phyloP scores from a whole-genome alignment of 805 yeast genomes.

The Saccharomycopsis fermentans region DNA sequence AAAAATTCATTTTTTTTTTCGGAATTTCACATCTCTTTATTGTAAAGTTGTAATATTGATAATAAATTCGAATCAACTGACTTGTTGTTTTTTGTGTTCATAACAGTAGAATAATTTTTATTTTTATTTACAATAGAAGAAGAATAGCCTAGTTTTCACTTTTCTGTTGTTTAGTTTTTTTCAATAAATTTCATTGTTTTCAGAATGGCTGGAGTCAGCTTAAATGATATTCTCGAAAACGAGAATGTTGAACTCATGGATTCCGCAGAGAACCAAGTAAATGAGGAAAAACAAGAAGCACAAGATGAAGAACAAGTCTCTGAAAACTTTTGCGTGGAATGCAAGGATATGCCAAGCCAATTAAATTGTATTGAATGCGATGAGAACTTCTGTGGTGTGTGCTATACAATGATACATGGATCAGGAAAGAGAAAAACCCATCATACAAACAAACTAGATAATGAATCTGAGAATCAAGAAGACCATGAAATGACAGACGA shows the following conservation, averaged over 20 bases:
- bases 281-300: constrained; percentile 19
- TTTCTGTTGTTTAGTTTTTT: too few species aligned
- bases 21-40: too few species aligned
- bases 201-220: constrained; percentile 6
- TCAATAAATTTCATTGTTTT: not conserved
- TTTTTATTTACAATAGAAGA: too few species aligned
- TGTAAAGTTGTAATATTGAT: too few species aligned
- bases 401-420: constrained; percentile 57
- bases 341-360: constrained; percentile 64
- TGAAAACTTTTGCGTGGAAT: constrained; percentile 47
- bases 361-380: constrained; percentile 52
- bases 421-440: constrained; percentile 54
- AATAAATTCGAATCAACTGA: too few species aligned
- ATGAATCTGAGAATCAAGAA: not conserved
- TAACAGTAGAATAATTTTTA: too few species aligned
- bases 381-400: constrained; percentile 60
- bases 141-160: too few species aligned
- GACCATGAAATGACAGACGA: constrained; percentile 15
- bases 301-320: constrained; percentile 27
- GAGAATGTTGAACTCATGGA: constrained; percentile 15
- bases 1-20: not conserved
- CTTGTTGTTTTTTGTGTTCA: too few species aligned
- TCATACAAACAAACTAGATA: constrained; percentile 23
- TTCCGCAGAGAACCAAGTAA: constrained; percentile 17
- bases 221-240: constrained; percentile 16